Base-by-base conservation (phyloP, 139 green algal species). In the Protoeuglena noctilucae region DNA sequence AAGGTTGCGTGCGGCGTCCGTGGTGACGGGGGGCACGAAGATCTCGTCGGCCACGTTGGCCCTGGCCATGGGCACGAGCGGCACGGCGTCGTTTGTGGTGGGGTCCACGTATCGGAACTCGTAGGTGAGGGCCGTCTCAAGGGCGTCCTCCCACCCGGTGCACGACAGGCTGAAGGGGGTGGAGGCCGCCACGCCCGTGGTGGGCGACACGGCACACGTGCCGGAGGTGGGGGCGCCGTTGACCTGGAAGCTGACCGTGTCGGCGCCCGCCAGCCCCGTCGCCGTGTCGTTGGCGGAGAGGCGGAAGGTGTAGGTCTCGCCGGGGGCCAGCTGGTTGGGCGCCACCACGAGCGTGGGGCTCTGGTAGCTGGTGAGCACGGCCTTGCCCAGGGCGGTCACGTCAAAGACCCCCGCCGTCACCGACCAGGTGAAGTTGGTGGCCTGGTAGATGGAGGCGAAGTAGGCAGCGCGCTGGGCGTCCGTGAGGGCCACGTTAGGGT, bases 311-410 rank as follows among this genome's bases (percentile, higher is more conserved):
- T 68, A 68, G 24, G 22, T 28, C 46, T 62, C 19, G 14, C 61
- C 61, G n/a, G 54, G 17, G 14, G 18, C n/a, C 27, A 68, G 55
- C 47, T 6, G 18, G n/a, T 31, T 21, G 3, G n/a, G 18, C 26
- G n/a, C 28, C 12, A 68, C 22, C 30, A 68, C 61, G 18, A 68
- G 48, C 24, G 62, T 62, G 28, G n/a, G 23, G 46, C 27, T 51
- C 3, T 30, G 58, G 27, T 30, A 28, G 9, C 26, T 43, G 22
- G 61, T 58, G 2, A 31, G 21, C 2, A 68, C 47, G 3, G 48
- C 9, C 3, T 52, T 47, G 3, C 54, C 54, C 16, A 53, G 61
- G 14, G 21, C 24, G n/a, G 48, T 27, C 3, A 68, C 18, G 45
- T 68, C 31, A n/a, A 68, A 19, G 3, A 46, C 40, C n/a, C 53